Percentiles rank a stretch among this genome's conserved stretches.
These are phyloP conservation scores for Chytriomyces hyalinus DNA, from an alignment of 192 early-diverging fungal species.

Conservation along the genomic window DNA sequence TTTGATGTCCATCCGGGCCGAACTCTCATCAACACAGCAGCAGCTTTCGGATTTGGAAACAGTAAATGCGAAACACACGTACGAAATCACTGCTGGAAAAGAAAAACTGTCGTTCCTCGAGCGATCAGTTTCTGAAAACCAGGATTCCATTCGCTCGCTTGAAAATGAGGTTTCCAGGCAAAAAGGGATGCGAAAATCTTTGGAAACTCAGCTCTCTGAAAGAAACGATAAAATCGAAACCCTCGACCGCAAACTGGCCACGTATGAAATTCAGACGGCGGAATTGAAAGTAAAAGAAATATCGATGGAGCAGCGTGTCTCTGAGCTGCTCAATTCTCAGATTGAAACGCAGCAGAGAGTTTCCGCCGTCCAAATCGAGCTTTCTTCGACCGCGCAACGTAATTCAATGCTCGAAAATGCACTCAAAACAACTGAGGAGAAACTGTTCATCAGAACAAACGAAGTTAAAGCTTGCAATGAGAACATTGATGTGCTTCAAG, in stretches of 20 bases:
- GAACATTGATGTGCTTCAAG: slow-evolving; percentile 9
- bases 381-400: background rate
- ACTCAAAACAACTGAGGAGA: slow-evolving; percentile 12
- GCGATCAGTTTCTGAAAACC: background rate
- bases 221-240: slow-evolving; percentile 11
- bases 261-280: slow-evolving; percentile 18
- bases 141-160: background rate
- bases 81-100: slow-evolving; percentile 19
- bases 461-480: slow-evolving; percentile 15
- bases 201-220: slow-evolving; percentile 29
- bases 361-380: slow-evolving; percentile 13
- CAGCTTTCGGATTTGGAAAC: slow-evolving; percentile 21
- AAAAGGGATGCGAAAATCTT: slow-evolving; percentile 33
- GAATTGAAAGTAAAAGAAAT: slow-evolving; percentile 16
- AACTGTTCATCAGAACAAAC: background rate
- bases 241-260: slow-evolving; percentile 24
- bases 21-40: slow-evolving; percentile 7
- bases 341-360: slow-evolving; percentile 7
- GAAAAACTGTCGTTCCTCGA: slow-evolving; percentile 13
- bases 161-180: slow-evolving; percentile 32
- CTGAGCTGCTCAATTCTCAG: slow-evolving; percentile 9
- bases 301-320: background rate
- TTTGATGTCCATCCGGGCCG: slow-evolving; percentile 3
- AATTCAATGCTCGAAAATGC: slow-evolving; percentile 10
- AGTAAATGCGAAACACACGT: background rate